Percentiles rank a stretch among this genome's conserved stretches.
These are phyloP conservation scores for Phytophthora cactorum DNA, from an alignment of 352 stramenopile genomes.

Conservation along the genomic window DNA sequence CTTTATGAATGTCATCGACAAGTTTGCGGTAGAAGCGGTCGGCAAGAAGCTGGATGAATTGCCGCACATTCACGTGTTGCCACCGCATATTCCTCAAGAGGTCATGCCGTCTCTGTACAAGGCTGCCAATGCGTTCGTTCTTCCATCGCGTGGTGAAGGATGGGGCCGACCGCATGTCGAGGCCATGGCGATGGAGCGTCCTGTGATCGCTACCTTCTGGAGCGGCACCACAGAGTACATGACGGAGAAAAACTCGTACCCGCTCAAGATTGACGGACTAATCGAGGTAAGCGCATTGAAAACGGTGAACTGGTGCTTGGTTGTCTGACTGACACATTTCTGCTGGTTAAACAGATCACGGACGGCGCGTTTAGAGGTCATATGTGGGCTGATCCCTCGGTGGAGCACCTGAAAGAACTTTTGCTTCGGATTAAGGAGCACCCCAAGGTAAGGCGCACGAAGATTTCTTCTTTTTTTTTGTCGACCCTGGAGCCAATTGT, in stretches of 20 bases:
- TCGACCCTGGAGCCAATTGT: no score
- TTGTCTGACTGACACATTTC: conserved; percentile 2
- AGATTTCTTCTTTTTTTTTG: neutral
- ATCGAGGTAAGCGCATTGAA: conserved; percentile 49
- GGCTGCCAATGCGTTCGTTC: conserved; percentile 84
- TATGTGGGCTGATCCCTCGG: conserved; percentile 88
- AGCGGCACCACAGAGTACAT: conserved; percentile 91
- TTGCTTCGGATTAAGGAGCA: conserved; percentile 62
- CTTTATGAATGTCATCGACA: conserved; percentile 61
- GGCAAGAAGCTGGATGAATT: conserved; percentile 56
- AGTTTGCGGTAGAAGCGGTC: conserved; percentile 56
- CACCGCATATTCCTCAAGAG: conserved; percentile 63
- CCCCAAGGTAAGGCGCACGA: conserved; percentile 48
- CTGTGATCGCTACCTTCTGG: conserved; percentile 93
- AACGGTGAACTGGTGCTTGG: neutral
- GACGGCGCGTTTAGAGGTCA: conserved; percentile 82
- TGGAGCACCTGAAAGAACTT: conserved; percentile 72
- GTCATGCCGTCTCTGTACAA: conserved; percentile 75
- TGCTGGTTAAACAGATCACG: conserved; percentile 53
- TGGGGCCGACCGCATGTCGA: conserved; percentile 94
- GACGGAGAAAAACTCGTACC: conserved; percentile 88
- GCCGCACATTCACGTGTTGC: conserved; percentile 66
- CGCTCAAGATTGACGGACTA: conserved; percentile 80
- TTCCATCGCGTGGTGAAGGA: conserved; percentile 93
- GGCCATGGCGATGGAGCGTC: conserved; percentile 92